A percentile compares a stretch with the other conserved stretches of the same genome.
Conservation (phyloP, 2,329 filamentous ascomycete species). For the Penicillium sp. region DNA sequence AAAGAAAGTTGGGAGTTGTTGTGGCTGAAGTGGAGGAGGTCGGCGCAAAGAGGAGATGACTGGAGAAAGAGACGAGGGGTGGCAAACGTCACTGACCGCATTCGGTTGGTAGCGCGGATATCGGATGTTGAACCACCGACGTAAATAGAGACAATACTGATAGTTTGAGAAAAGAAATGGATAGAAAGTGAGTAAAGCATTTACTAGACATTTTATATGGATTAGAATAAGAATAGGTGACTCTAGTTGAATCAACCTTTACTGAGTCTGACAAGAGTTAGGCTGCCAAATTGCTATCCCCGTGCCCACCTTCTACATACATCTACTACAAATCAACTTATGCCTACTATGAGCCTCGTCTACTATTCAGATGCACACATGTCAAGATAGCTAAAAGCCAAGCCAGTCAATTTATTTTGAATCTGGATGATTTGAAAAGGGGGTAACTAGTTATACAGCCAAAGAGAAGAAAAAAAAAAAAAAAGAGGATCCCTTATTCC, state of each 20-base stretch:
- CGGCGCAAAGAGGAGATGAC: conserved; percentile 5
- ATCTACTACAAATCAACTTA: not conserved
- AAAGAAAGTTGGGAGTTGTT: conserved; percentile 9
- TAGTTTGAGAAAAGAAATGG: not conserved
- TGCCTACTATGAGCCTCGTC: too few species aligned
- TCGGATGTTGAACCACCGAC: not conserved
- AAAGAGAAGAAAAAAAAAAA: too few species aligned
- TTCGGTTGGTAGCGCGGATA: conserved; percentile 19
- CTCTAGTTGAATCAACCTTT: not conserved
- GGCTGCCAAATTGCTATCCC: conserved; percentile 4
- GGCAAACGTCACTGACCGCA: conserved; percentile 39
- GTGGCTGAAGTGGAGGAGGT: conserved; percentile 9
- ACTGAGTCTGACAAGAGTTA: not conserved
- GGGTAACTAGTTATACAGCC: conserved; percentile 33
- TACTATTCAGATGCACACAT: not conserved
- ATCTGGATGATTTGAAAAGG: conserved; percentile 15
- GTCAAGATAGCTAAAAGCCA: conserved; percentile 10
- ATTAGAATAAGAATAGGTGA: not conserved
- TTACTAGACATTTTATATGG: not conserved
- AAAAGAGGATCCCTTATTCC: conserved; percentile 14
- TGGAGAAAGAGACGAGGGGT: conserved; percentile 19
- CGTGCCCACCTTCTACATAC: not conserved
- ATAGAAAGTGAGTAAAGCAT: not conserved
- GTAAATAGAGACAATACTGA: not conserved
- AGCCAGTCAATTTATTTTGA: conserved; percentile 24